A percentile compares a stretch with the other conserved stretches of the same genome.
phyloP scores from a whole-genome alignment of 148 eudicot species.

The Beta vulgaris region DNA sequence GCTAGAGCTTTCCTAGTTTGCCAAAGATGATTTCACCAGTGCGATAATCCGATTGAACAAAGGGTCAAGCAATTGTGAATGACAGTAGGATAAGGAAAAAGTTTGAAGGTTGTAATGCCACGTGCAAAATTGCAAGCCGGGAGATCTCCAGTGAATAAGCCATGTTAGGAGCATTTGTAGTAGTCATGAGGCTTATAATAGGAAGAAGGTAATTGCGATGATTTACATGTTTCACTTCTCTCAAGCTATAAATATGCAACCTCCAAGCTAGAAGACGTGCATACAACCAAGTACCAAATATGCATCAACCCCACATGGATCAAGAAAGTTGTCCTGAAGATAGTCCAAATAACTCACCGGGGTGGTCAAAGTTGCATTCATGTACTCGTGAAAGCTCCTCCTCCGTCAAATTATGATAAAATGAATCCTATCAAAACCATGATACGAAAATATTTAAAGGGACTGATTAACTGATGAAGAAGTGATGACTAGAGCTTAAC shows the following conservation, averaged over 20 bases:
- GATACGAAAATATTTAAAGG: neutral
- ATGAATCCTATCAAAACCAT: conserved; percentile 72
- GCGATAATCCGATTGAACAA: neutral
- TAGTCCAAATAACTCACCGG: conserved; percentile 51
- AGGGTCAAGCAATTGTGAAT: neutral
- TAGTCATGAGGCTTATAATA: no score
- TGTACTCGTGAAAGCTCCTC: conserved; percentile 82
- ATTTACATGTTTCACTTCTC: neutral
- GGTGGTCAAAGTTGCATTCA: conserved; percentile 97
- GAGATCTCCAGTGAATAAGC: neutral
- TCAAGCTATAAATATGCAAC: neutral
- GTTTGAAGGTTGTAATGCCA: neutral
- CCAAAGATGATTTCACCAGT: neutral
- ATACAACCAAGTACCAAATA: conserved; percentile 1
- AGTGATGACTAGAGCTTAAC: neutral
- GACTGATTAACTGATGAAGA: neutral
- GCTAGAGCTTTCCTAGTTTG: conserved; percentile 1
- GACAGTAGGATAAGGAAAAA: neutral
- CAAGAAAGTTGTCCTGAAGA: neutral
- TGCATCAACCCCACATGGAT: neutral
- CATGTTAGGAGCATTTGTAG: neutral
- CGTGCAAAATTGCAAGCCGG: neutral
- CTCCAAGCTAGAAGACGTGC: neutral
- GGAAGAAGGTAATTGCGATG: neutral
- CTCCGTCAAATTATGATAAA: conserved; percentile 70